Conservation (phyloP, 2,329 filamentous ascomycete species). For the Mycosphaerelloides madeirae region DNA sequence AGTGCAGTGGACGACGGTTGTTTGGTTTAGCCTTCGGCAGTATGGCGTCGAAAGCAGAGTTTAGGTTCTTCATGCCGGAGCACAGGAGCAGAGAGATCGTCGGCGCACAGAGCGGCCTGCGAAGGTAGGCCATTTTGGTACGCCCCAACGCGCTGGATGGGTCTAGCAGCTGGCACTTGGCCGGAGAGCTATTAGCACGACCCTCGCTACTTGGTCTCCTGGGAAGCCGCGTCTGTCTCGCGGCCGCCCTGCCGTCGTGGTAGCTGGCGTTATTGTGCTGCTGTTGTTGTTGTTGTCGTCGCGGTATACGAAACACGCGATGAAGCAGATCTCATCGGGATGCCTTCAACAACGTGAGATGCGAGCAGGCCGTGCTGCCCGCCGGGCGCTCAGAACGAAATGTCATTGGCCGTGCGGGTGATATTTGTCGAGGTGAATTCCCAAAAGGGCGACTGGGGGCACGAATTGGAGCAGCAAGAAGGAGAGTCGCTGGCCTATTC, state of each 20-base stretch:
- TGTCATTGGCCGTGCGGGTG: neutral
- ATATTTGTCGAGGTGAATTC: no score
- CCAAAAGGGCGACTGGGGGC: no score
- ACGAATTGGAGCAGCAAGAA: neutral
- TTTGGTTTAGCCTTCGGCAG: no score
- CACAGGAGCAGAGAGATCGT: slow-evolving; percentile 9
- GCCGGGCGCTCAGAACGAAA: no score
- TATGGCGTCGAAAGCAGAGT: slow-evolving; percentile 2
- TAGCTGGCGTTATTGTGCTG: neutral
- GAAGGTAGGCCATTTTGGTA: slow-evolving; percentile 6
- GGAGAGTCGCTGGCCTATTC: neutral
- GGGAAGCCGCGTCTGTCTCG: slow-evolving; percentile 1
- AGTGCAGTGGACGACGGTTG: neutral
- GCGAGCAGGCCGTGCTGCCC: neutral
- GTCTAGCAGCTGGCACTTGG: slow-evolving; percentile 1
- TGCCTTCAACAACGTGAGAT: no score
- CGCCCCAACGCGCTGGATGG: slow-evolving; percentile 10
- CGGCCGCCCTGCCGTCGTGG: neutral
- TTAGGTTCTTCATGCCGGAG: slow-evolving; percentile 10
- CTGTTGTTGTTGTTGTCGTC: neutral
- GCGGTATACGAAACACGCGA: no score
- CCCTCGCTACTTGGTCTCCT: slow-evolving; percentile 3
- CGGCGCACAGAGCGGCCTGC: slow-evolving; percentile 10
- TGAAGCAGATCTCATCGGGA: no score
- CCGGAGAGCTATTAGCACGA: no score